A percentile compares a stretch with the other conserved stretches of the same genome.
These are phyloP conservation scores for Colletotrichum sp. DNA, from an alignment of 2,329 filamentous ascomycete genomes.

Conservation along the genomic window DNA sequence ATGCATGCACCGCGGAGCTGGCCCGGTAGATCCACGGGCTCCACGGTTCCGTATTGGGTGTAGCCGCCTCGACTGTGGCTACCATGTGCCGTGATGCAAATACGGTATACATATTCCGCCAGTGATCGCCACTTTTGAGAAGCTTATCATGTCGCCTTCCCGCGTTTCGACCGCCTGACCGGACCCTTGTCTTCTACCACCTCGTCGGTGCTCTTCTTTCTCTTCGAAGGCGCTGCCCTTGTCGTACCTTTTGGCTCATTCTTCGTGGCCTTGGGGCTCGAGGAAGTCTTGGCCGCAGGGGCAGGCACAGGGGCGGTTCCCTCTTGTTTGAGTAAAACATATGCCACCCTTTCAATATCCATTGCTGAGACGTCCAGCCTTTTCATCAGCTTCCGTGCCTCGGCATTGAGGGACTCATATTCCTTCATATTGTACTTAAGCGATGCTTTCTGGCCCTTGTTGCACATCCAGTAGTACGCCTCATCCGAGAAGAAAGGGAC, in stretches of 20 bases:
- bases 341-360: constrained; percentile 74
- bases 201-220: constrained; percentile 21
- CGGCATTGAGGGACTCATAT: constrained; percentile 60
- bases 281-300: background rate
- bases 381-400: constrained; percentile 44
- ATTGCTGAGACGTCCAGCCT: constrained; percentile 61
- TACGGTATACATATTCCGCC: background rate
- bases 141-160: constrained; percentile 23
- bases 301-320: background rate
- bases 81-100: background rate
- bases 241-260: background rate
- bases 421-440: constrained; percentile 76
- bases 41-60: constrained; percentile 20
- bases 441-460: constrained; percentile 48
- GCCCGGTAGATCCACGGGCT: constrained; percentile 17
- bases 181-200: constrained; percentile 19
- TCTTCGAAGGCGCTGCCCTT: constrained; percentile 23
- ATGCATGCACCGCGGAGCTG: background rate
- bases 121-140: background rate
- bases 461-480: constrained; percentile 73
- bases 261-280: background rate
- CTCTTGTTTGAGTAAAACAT: constrained; percentile 62
- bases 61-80: background rate
- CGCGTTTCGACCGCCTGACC: constrained; percentile 30
- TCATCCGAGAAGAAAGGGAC: constrained; percentile 84